Percentiles rank a stretch among this genome's conserved stretches.
These are phyloP conservation scores for Abortiporus biennis DNA, from an alignment of 1,284 basidiomycete genomes.

Conservation along the genomic window DNA sequence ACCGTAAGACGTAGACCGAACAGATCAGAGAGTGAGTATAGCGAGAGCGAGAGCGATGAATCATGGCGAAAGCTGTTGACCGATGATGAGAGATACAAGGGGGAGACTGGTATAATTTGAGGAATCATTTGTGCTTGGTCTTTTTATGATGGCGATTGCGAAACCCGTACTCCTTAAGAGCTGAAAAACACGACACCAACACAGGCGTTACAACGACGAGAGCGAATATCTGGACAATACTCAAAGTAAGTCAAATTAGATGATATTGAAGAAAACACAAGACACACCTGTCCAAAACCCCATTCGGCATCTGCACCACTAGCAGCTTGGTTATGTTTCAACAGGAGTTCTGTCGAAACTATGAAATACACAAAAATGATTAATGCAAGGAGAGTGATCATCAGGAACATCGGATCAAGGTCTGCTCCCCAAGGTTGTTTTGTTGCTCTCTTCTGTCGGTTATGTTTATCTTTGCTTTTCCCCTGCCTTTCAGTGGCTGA, in stretches of 20 bases:
- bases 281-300: slow-evolving; percentile 10
- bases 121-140: no score
- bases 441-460: no score
- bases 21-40: no score
- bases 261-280: not conserved
- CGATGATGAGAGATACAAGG: no score
- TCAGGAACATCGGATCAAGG: slow-evolving; percentile 34
- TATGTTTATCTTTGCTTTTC: not conserved
- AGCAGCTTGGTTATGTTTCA: slow-evolving; percentile 9
- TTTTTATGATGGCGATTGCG: slow-evolving; percentile 12
- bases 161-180: slow-evolving; percentile 11
- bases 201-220: slow-evolving; percentile 12
- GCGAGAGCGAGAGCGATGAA: no score
- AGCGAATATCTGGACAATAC: slow-evolving; percentile 13
- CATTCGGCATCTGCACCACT: slow-evolving; percentile 4
- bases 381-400: slow-evolving; percentile 29
- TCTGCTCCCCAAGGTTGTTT: slow-evolving; percentile 16
- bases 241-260: no score
- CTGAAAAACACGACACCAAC: slow-evolving; percentile 6
- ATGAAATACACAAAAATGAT: slow-evolving; percentile 35
- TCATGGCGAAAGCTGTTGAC: no score
- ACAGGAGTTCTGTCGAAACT: slow-evolving; percentile 9
- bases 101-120: no score
- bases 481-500: no score
- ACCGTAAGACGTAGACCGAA: no score